These are phyloP conservation scores for Lentinula aciculospora DNA, from an alignment of 768 basidiomycete genomes.

Conservation along the genomic window DNA sequence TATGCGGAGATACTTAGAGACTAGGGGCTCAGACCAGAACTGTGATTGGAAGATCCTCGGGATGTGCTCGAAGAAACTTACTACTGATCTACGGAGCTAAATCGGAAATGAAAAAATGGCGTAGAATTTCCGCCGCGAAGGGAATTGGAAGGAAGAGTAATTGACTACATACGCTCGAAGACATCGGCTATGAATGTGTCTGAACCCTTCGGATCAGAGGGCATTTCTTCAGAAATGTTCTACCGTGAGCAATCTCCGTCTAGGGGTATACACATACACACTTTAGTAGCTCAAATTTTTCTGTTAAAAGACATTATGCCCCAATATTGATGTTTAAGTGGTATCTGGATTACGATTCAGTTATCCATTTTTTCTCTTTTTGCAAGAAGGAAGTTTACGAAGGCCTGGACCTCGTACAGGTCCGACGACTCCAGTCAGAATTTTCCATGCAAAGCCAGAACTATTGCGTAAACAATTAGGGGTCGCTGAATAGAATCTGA, in stretches of 20 bases:
- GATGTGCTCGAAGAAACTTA: not conserved
- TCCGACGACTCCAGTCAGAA: not conserved
- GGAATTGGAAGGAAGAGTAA: not conserved
- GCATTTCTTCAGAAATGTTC: too few species aligned
- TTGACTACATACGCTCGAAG: not conserved
- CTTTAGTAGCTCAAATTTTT: not conserved
- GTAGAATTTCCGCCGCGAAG: not conserved
- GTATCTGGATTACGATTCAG: too few species aligned
- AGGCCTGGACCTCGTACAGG: too few species aligned
- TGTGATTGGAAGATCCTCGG: not conserved
- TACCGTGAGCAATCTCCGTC: not conserved
- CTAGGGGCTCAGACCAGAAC: too few species aligned
- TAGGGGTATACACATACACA: not conserved
- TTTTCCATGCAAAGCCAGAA: not conserved
- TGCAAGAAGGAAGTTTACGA: too few species aligned
- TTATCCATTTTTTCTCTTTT: too few species aligned
- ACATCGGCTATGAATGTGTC: too few species aligned
- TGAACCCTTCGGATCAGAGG: not conserved
- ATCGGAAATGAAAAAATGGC: not conserved
- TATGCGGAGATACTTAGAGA: too few species aligned
- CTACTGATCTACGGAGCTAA: not conserved
- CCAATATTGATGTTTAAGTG: too few species aligned
- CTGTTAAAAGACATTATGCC: too few species aligned
- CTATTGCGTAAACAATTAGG: not conserved
- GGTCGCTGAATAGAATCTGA: not conserved